These are phyloP conservation scores for Rhodamnia argentea DNA, from an alignment of 345 rosid species.

Conservation along the genomic window DNA sequence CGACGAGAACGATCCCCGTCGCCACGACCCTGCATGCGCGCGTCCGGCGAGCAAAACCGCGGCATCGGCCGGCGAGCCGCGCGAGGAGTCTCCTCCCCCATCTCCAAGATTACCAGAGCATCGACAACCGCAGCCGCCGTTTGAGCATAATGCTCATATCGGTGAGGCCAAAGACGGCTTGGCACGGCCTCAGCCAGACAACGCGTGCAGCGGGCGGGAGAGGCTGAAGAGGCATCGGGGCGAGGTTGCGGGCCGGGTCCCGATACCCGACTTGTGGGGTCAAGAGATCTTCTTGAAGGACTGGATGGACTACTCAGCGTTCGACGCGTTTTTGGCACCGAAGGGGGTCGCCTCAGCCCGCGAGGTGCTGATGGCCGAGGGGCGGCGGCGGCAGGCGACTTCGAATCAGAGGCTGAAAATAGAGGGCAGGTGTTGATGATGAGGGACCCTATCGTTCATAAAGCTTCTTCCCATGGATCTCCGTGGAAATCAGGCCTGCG, in stretches of 20 bases:
- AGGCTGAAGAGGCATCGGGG: conserved; percentile 54
- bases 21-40: neutral
- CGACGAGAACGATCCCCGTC: neutral
- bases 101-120: neutral
- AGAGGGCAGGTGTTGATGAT: conserved; percentile 16
- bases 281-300: conserved; percentile 48
- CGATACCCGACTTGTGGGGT: conserved; percentile 60
- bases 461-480: neutral
- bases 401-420: conserved; percentile 21
- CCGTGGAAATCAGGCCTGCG: neutral
- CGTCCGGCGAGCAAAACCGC: neutral
- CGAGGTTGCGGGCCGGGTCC: conserved; percentile 41
- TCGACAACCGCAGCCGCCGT: neutral
- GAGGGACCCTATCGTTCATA: neutral
- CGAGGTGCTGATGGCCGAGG: conserved; percentile 41
- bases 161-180: neutral
- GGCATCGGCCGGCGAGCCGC: neutral
- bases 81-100: neutral
- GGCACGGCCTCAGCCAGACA: neutral
- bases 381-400: conserved; percentile 1
- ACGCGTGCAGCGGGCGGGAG: conserved; percentile 29
- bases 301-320: conserved; percentile 56
- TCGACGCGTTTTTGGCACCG: conserved; percentile 37
- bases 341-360: conserved; percentile 52
- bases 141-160: neutral